Base-by-base conservation (phyloP, 805 yeast species). In the Monosporozyma yasuniensis region DNA sequence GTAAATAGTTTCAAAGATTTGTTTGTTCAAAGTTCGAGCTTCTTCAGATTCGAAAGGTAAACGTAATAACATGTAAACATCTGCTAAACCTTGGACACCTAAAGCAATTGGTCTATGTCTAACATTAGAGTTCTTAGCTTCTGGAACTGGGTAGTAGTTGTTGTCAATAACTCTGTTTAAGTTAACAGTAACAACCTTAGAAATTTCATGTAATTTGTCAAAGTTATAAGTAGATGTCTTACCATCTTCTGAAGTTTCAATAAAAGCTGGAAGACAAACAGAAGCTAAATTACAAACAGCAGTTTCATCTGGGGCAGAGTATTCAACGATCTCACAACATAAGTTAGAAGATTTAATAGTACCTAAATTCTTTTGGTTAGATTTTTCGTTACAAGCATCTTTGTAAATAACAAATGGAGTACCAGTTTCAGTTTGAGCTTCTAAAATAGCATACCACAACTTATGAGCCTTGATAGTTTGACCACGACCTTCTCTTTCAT, bases 71-170 rank as follows among this genome's bases (percentile, higher is more conserved):
- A 87, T 77, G 66, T 90, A 91, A 0, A 82, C 74, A 66, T 91
- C 97, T n/a, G 97, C 96, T 46, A 91, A 73, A 47, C 98, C 98
- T 68, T 90, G 96, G 12, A 91, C 96, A 54, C 98, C 98, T 35
- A 91, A 71, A 6, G 97, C 96, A 57, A 91, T 78, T 18, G 98
- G 98, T 54, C 98, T 75, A 65, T 91, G 83, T 60, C 79, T 80
- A 71, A 77, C 66, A 70, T 91, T 91, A 22, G 96, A 85, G 38
- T 53, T 60, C 57, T 74, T 73, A 3, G 97, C 89, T 56, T 79
- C 84, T 39, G 76, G 79, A 18, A 86, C 81, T 2, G 98, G 98
- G 64, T 91, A 91, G 61, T 71, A 74, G 59, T 89, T 86, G 50
- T 81, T 75, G 68, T 91, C 96, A 48, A 91, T 90, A 51, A 90